A percentile compares a stretch with the other conserved stretches of the same genome.
Conservation (phyloP, 805 yeast species). For the Suhomyces sp. region DNA sequence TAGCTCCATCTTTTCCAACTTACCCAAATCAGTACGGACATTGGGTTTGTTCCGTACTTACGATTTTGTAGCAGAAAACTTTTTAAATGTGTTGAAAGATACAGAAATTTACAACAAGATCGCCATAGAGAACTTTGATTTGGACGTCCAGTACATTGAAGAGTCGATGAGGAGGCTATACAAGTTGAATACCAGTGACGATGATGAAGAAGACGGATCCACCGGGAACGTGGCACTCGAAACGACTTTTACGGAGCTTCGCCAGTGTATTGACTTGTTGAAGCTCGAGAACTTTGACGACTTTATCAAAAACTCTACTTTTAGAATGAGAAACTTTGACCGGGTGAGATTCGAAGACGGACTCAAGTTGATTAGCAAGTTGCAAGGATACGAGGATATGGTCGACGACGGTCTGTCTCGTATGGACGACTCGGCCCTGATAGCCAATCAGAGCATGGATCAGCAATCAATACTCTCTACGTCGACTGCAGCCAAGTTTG, state of each 20-base stretch:
- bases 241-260: slow-evolving; percentile 72
- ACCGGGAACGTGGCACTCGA: slow-evolving; percentile 53
- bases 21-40: slow-evolving; percentile 76
- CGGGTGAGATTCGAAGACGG: slow-evolving; percentile 76
- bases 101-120: slow-evolving; percentile 55
- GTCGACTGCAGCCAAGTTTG: slow-evolving; percentile 16
- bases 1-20: slow-evolving; percentile 74
- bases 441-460: slow-evolving; percentile 8
- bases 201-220: slow-evolving; percentile 6
- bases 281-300: slow-evolving; percentile 62
- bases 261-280: slow-evolving; percentile 75
- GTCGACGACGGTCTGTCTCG: slow-evolving; percentile 7
- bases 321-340: slow-evolving; percentile 56
- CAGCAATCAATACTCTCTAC: slow-evolving; percentile 24
- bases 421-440: background rate
- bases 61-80: slow-evolving; percentile 74
- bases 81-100: slow-evolving; percentile 57
- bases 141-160: slow-evolving; percentile 79
- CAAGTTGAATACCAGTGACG: slow-evolving; percentile 17
- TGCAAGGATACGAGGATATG: slow-evolving; percentile 24
- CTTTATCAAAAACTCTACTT: slow-evolving; percentile 50
- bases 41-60: slow-evolving; percentile 82
- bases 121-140: slow-evolving; percentile 69
- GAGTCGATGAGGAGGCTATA: slow-evolving; percentile 42
- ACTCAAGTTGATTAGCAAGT: slow-evolving; percentile 52